Evolutionary conservation across 208 protist species (phyloP), one percentile per base, ranked within the genome.

Genomic region (Trypanosoma lewisi): DNA sequence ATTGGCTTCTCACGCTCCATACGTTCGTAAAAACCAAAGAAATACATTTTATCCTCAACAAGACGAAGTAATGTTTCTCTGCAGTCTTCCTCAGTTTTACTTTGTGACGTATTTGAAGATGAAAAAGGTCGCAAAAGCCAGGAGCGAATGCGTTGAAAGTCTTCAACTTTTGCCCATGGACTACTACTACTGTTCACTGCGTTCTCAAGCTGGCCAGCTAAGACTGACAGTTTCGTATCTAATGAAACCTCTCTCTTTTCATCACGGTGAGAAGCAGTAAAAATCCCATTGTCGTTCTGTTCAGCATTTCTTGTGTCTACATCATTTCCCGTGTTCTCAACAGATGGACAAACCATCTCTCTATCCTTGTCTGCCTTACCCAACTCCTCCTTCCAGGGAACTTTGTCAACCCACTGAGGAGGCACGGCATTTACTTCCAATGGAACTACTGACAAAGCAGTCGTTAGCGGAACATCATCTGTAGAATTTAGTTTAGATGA

Each of bases 41-140:
- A 21, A 31, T 73, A 73, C 42, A 73, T 67, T 59, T 61, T 60
- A 30, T 73, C 67, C 30, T 73, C 67, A 36, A 41, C 51, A 53
- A 73, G 2, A 53, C 31, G 67, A 30, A 63, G 30, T 45, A 73
- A 25, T 21, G 67, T 67, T 27, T 73, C 59, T 33, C 54, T 42
- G 55, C 50, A 63, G 49, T 23, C 36, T 23, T 67, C 53, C 9
- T 44, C 31, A 30, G 2, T 37, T 28, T n/a, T 37, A 30, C 63
- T 60, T 14, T 49, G 19, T 17, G 11, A 17, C 5, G 19, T 21
- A 6, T 45, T 33, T 5, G 45, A 19, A 23, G 19, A 47, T 11
- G 36, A 55, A 17, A 67, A 45, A 2, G 51, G 58, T 19, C 12
- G 55, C 30, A 65, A 58, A 51, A 73, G 53, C 50, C 50, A 73